Evolutionary conservation across 176 grass and related monocot species (phyloP).

Genomic region (Carex kokanica): DNA sequence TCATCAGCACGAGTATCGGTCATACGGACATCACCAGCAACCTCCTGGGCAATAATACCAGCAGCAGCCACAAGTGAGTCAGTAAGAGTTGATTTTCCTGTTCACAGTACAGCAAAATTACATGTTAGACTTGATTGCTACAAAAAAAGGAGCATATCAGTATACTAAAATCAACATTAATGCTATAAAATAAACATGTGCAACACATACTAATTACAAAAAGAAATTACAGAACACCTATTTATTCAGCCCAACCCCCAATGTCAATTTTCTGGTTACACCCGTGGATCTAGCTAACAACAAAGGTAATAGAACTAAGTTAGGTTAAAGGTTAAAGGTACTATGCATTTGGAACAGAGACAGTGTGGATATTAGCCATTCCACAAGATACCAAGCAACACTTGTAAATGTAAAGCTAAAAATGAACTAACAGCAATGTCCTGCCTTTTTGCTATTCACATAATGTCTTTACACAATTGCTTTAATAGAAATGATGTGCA

Average conservation of each 20-base stretch:
- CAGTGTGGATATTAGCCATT: not conserved
- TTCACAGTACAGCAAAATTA: not conserved
- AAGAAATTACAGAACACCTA: not conserved
- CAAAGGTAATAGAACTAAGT: not conserved
- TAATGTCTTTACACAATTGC: not conserved
- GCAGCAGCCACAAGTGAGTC: conserved; percentile 79
- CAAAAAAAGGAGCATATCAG: not conserved
- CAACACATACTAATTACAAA: not conserved
- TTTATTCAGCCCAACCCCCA: no score
- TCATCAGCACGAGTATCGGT: conserved; percentile 71
- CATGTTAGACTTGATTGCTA: not conserved
- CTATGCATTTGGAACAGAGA: not conserved
- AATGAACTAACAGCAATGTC: not conserved
- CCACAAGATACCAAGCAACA: not conserved
- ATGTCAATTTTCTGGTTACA: no score
- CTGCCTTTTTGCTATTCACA: not conserved
- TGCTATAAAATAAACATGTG: not conserved
- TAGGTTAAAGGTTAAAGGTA: not conserved
- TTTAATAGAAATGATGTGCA: not conserved
- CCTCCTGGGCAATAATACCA: conserved; percentile 80
- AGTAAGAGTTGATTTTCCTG: conserved; percentile 82
- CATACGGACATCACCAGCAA: conserved; percentile 82
- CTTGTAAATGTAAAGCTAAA: not conserved
- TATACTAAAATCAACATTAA: not conserved
- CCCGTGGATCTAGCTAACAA: not conserved